Percentiles rank a stretch among this genome's conserved stretches.
Evolutionary conservation across 2,329 filamentous ascomycete genomes (phyloP).

Genomic region (Colletotrichum endophyticum): DNA sequence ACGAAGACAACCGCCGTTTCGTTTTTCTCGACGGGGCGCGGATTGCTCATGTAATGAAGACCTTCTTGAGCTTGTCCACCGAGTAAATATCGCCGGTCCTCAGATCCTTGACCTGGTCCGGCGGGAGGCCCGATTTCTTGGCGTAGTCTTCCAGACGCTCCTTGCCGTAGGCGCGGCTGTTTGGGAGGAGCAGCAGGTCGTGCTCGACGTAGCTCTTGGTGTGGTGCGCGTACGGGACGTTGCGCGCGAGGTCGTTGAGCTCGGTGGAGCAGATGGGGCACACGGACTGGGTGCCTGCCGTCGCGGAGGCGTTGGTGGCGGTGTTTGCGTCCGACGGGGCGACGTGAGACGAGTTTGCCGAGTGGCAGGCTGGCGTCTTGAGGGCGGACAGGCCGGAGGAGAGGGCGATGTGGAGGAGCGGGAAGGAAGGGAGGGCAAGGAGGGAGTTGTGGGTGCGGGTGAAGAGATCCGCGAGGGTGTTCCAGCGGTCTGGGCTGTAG

Average conservation of each 20-base stretch:
- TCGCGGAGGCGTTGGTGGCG: conserved; percentile 26
- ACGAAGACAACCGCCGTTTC: not conserved
- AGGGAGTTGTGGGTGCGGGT: conserved; percentile 85
- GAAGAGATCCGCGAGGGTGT: conserved; percentile 78
- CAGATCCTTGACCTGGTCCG: conserved; percentile 76
- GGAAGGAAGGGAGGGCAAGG: conserved; percentile 79
- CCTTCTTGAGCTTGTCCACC: conserved; percentile 74
- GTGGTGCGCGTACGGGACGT: conserved; percentile 93
- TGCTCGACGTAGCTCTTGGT: conserved; percentile 91
- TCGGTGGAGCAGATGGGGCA: conserved; percentile 97
- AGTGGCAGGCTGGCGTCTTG: conserved; percentile 94
- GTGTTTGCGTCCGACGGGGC: conserved; percentile 37
- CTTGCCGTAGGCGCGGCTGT: conserved; percentile 83
- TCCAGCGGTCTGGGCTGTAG: conserved; percentile 78
- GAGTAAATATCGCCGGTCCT: conserved; percentile 74
- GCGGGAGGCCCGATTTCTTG: conserved; percentile 74
- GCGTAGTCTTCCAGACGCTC: conserved; percentile 77
- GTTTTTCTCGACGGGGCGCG: not conserved
- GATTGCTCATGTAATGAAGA: conserved; percentile 76
- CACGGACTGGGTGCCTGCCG: conserved; percentile 45
- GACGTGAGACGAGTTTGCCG: conserved; percentile 56
- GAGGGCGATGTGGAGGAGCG: conserved; percentile 88
- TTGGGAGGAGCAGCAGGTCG: conserved; percentile 86
- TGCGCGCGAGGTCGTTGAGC: conserved; percentile 86
- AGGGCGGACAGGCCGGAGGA: conserved; percentile 91